Evolutionary conservation across 169 alveolate species (phyloP), one percentile per base, ranked within the genome.

Genomic region (Eimeria acervulina): DNA sequence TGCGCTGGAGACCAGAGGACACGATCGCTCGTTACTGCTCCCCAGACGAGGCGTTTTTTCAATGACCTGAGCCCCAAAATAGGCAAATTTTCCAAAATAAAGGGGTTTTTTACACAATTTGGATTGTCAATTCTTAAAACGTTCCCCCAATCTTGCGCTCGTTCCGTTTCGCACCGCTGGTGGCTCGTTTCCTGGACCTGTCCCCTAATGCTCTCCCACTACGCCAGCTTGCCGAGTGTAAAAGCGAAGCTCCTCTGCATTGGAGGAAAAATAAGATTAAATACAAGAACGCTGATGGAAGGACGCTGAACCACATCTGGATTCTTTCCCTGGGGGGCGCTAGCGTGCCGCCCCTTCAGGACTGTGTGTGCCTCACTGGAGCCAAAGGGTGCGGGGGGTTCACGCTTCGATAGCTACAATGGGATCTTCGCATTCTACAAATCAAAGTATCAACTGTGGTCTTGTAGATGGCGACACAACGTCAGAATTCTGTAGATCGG

Each of bases 1-100:
- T 44, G 90, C 90, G 47, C 63, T n/a, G 90, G 90, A 81, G 90
- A 42, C 90, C 63, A 81, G 78, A 81, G 90, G 90, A 81, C 90
- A 81, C 61, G 85, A 81, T 51, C 90, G 63, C 90, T 28, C 44
- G 2, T 17, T 10, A 81, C 12, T 19, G 72, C 51, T 28, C 47
- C 47, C 17, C 66, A 21, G 72, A 81, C 72, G 90, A 15, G 17
- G 4, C 55, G 10, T 36, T 36, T 81, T 81, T 76, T 5, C 70
- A 81, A 6, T 47, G 6, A 5, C n/a, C 28, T 42, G 1, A 51
- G 0, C 40, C 28, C 31, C 13, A 44, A 52, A 31, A 26, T 47
- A n/a, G 90, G 47, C 38, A 33, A 2, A 17, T 15, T 81, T 42
- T 42, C 90, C 31, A 44, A n/a, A 15, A 38, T 1, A 26, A 51